phyloP scores from a whole-genome alignment of 2,329 filamentous ascomycete species.

The Fusarium oligoseptatum region DNA sequence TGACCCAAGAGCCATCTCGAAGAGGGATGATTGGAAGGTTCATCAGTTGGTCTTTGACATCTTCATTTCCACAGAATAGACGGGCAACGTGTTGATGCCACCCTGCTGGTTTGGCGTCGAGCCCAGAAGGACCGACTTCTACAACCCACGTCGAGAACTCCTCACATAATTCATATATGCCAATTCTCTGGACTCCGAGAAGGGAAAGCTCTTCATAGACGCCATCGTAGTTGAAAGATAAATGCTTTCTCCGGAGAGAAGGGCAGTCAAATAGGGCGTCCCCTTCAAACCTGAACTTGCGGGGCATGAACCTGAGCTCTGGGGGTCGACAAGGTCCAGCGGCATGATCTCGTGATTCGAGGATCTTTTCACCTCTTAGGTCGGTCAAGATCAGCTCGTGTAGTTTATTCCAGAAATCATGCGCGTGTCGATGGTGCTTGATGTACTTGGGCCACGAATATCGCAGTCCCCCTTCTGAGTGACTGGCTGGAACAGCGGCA shows the following conservation, averaged over 20 bases:
- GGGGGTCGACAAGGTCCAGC: background rate
- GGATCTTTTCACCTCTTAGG: background rate
- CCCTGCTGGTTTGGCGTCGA: background rate
- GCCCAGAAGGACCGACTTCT: background rate
- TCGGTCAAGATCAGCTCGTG: background rate
- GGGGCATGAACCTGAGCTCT: background rate
- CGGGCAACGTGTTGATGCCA: background rate
- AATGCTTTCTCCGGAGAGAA: background rate
- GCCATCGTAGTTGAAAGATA: background rate
- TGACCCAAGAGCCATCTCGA: background rate
- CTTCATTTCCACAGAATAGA: background rate
- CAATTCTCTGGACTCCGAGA: background rate
- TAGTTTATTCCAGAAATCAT: background rate
- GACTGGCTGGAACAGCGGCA: background rate
- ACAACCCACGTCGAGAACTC: background rate
- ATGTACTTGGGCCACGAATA: background rate
- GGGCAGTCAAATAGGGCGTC: background rate
- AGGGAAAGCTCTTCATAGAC: background rate
- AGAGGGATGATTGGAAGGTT: background rate
- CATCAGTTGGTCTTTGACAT: background rate
- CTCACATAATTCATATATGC: background rate
- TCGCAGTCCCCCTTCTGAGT: background rate
- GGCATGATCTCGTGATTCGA: background rate
- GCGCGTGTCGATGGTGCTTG: background rate
- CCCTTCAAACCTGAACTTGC: background rate